Evolutionary conservation across 139 green algal genomes (phyloP), one percentile per base, ranked within the genome.

Genomic region (Haematococcus lacustris): DNA sequence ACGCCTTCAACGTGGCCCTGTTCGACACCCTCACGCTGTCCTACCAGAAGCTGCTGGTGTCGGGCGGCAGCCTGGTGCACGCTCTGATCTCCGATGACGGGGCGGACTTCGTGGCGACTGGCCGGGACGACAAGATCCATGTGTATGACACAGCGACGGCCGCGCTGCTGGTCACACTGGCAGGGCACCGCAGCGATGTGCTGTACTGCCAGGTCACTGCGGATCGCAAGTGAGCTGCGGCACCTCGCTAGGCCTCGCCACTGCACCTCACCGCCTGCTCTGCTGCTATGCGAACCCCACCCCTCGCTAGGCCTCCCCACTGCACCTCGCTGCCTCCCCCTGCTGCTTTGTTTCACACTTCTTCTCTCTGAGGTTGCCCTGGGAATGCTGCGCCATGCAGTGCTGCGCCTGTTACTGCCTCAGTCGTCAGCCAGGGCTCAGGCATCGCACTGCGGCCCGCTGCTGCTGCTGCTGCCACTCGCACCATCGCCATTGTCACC

Each of bases 91-190:
- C 66, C 35, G 73, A 50, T 21, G 70, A 76, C 39, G 73, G 71
- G 3, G 68, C 67, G 21, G 38, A 76, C 3, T 78, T 82, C 68
- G 38, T 82, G 17, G 71, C 65, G 0, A 62, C 73, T 25, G 73
- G 77, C 23, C 61, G 73, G 2, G 77, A 82, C 39, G 71, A 82
- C 73, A 47, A 61, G 25, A 79, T 83, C 50, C 70, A 79, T 38
- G 70, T 83, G 17, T 83, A 68, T 37, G 73, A 79, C 37, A 51
- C 63, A 35, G 68, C 72, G 26, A 76, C 59, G 3, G 66, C 57
- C 35, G 38, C 61, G 60, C 40, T 69, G 38, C 51, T 68, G 23
- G 71, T 62, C 51, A 78, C 73, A 3, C 51, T 80, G 33, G 35
- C 59, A 34, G 69, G 71, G 6, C 76, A 82, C 73, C 38, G 30